Conservation (phyloP, 371 early-diverging fungal genomes). For the Mucor sp. region DNA sequence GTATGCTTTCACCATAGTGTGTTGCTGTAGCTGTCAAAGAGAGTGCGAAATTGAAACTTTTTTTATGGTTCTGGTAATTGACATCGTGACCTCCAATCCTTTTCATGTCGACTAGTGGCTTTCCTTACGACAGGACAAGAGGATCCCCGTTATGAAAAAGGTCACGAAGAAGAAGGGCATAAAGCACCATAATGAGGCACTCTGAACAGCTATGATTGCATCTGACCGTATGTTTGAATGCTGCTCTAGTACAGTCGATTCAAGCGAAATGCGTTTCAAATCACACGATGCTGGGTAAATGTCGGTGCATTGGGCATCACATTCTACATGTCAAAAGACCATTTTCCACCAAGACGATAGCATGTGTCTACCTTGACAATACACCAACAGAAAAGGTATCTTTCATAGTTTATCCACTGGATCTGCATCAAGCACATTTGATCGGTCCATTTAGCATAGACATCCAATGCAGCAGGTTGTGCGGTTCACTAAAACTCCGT, state of each 20-base stretch:
- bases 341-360: too few relatives aligned
- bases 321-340: too few relatives aligned
- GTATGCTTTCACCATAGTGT: slow-evolving; percentile 75
- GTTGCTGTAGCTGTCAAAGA: not conserved
- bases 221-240: too few relatives aligned
- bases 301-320: too few relatives aligned
- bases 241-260: not conserved
- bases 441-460: too few relatives aligned
- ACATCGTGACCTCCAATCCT: not conserved
- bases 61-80: not conserved
- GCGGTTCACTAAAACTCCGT: too few relatives aligned
- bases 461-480: too few relatives aligned
- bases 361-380: too few relatives aligned
- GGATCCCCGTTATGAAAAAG: not conserved
- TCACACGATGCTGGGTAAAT: too few relatives aligned
- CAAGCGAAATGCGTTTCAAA: not conserved
- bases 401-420: too few relatives aligned
- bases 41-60: not conserved
- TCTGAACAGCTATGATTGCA: not conserved
- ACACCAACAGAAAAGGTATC: too few relatives aligned
- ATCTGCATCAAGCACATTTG: too few relatives aligned
- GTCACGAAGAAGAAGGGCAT: not conserved
- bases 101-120: not conserved
- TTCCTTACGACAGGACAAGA: not conserved
- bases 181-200: not conserved